A percentile compares a stretch with the other conserved stretches of the same genome.
phyloP scores from a whole-genome alignment of 345 rosid species.

The Gossypium australe region DNA sequence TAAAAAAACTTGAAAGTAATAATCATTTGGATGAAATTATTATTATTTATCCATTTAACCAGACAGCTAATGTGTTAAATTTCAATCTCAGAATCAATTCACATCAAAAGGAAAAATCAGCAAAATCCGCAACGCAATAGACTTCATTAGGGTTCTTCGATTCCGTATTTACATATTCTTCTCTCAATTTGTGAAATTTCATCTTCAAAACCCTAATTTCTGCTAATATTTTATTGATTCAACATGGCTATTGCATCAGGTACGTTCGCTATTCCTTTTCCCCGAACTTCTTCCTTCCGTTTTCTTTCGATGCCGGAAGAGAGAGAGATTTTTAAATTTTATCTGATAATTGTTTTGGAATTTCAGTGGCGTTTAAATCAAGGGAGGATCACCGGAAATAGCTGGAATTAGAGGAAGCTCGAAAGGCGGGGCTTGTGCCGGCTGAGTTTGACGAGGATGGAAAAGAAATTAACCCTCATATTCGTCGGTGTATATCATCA shows the following conservation, averaged over 20 bases:
- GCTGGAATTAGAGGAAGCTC: conserved; percentile 54
- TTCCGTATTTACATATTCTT: no score
- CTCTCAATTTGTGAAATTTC: not conserved
- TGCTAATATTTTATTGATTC: not conserved
- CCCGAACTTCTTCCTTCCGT: not conserved
- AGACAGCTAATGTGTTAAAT: no score
- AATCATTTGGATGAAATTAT: no score
- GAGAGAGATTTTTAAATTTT: not conserved
- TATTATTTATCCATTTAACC: no score
- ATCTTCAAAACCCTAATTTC: not conserved
- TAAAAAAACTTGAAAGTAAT: no score
- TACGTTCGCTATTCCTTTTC: conserved; percentile 9
- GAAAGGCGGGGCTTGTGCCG: conserved; percentile 69
- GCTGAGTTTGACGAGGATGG: conserved; percentile 75
- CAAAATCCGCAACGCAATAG: not conserved
- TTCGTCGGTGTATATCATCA: conserved; percentile 60
- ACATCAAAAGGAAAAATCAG: not conserved
- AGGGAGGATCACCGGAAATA: conserved; percentile 56
- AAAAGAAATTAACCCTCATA: conserved; percentile 63
- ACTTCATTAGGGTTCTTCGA: not conserved
- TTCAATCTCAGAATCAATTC: no score
- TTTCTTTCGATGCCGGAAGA: not conserved
- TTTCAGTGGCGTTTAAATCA: conserved; percentile 57
- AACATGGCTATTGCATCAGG: conserved; percentile 36
- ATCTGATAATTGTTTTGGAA: not conserved